These are phyloP conservation scores for Brassica balearica DNA, from an alignment of 441 rosid genomes.

Conservation along the genomic window DNA sequence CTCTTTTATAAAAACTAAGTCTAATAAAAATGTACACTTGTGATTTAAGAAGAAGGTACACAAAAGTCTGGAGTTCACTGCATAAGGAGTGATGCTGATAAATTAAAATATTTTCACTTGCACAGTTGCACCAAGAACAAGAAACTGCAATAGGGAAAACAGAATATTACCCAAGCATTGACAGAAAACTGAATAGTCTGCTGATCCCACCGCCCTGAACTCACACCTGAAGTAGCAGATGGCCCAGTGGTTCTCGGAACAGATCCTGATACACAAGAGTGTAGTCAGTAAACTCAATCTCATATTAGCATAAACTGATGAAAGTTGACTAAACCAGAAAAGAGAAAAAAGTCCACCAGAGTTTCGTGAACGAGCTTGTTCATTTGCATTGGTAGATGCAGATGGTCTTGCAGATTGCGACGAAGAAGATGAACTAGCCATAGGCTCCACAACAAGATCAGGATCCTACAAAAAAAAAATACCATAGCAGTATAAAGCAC, in stretches of 20 bases:
- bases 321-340: neutral
- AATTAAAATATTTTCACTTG: neutral
- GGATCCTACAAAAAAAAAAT: conserved; percentile 59
- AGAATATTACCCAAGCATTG: conserved; percentile 87
- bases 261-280: conserved; percentile 59
- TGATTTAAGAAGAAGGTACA: neutral
- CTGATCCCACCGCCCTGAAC: conserved; percentile 83
- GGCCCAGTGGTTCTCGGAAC: conserved; percentile 67
- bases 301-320: neutral
- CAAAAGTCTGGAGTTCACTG: conserved; percentile 2
- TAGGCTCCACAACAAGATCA: conserved; percentile 82
- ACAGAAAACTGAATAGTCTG: conserved; percentile 92
- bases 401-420: conserved; percentile 62
- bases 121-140: conserved; percentile 1
- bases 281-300: conserved; percentile 14
- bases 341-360: conserved; percentile 52
- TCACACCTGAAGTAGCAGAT: conserved; percentile 61
- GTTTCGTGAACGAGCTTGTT: conserved; percentile 60
- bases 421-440: conserved; percentile 56
- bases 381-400: conserved; percentile 60
- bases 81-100: neutral
- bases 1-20: neutral
- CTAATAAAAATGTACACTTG: neutral
- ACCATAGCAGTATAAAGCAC: conserved; percentile 22
- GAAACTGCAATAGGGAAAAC: conserved; percentile 10